Conservation (phyloP, 75 land plant genomes). For the Ceratopteris richardii region DNA sequence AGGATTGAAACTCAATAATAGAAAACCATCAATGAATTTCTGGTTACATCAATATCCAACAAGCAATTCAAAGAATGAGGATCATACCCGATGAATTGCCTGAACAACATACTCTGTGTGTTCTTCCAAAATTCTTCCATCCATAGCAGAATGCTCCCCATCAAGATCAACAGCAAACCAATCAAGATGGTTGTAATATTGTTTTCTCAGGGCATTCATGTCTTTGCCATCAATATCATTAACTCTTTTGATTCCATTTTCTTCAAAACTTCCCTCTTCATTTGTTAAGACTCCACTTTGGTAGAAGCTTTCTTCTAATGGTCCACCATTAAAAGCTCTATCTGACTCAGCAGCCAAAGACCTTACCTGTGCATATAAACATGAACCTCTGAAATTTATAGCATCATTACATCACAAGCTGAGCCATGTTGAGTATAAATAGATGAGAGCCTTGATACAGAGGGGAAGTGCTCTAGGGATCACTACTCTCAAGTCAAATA, state of each 20-base stretch:
- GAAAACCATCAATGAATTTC: no score
- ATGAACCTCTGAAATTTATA: no score
- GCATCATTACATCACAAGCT: background rate
- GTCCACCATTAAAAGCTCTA: conserved; percentile 90
- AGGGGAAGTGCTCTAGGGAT: no score
- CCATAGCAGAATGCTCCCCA: conserved; percentile 99
- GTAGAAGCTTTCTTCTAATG: conserved; percentile 65
- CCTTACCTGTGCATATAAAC: conserved; percentile 50
- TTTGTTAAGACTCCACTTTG: conserved; percentile 51
- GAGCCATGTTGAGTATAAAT: background rate
- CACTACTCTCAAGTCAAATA: no score
- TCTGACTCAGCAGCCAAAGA: conserved; percentile 92
- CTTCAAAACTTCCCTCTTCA: conserved; percentile 32
- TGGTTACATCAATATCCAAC: no score
- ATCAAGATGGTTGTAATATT: conserved; percentile 60
- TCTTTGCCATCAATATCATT: background rate
- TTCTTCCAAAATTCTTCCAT: conserved; percentile 93
- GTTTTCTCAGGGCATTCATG: conserved; percentile 10
- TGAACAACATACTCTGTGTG: conserved; percentile 97
- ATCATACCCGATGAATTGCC: conserved; percentile 79
- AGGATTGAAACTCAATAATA: conserved; percentile 1
- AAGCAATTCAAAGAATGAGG: no score
- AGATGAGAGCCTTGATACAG: no score
- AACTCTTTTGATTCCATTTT: background rate
- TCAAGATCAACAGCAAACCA: conserved; percentile 99